phyloP scores from a whole-genome alignment of 2,329 filamentous ascomycete genomes.

The Corynespora cassiicola region DNA sequence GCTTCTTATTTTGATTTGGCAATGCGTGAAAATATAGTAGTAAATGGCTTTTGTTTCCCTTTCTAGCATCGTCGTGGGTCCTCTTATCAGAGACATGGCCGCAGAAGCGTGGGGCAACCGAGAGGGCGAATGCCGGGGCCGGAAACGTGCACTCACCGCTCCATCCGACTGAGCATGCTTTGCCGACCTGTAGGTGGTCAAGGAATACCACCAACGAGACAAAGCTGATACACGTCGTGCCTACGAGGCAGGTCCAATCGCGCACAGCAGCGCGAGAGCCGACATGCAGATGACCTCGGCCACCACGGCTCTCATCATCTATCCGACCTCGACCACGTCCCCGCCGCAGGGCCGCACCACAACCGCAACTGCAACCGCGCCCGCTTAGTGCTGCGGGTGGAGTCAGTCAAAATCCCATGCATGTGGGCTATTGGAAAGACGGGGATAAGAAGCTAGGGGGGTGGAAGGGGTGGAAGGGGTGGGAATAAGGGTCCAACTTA shows the following conservation, averaged over 20 bases:
- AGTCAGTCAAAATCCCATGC: constrained; percentile 22
- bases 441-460: neutral
- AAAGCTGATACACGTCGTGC: too few relatives aligned
- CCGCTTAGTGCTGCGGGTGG: constrained; percentile 36
- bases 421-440: constrained; percentile 1
- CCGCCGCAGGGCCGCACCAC: too few relatives aligned
- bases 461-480: constrained; percentile 1
- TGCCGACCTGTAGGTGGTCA: too few relatives aligned
- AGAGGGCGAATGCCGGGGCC: too few relatives aligned
- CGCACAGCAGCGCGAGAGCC: too few relatives aligned
- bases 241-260: too few relatives aligned
- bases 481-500: constrained; percentile 28
- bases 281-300: constrained; percentile 33
- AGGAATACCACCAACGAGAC: too few relatives aligned
- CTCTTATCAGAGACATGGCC: neutral
- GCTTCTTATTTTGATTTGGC: too few relatives aligned
- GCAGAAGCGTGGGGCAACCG: neutral
- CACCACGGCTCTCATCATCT: constrained; percentile 5
- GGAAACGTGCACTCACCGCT: too few relatives aligned
- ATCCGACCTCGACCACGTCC: constrained; percentile 1
- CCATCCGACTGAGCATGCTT: too few relatives aligned
- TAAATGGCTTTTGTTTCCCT: neutral
- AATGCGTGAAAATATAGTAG: neutral
- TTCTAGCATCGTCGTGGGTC: neutral
- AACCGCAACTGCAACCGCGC: too few relatives aligned